Evolutionary conservation across 2,329 filamentous ascomycete species (phyloP).

Genomic region (Botryosphaeria agaves): DNA sequence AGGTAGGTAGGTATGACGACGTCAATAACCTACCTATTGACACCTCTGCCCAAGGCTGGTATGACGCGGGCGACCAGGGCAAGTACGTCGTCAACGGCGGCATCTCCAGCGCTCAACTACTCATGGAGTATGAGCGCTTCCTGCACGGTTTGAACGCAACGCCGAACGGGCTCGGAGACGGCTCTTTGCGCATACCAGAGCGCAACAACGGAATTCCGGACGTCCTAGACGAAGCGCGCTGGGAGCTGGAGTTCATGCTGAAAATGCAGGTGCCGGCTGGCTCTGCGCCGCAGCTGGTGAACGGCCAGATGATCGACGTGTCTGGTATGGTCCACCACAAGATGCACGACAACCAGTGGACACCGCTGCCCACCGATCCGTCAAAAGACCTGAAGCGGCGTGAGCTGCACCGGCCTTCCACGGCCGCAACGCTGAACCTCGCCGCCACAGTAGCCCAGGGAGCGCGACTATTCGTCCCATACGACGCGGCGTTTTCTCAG

Average conservation of each 20-base stretch:
- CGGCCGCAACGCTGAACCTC: slow-evolving; percentile 5
- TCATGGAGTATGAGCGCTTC: slow-evolving; percentile 4
- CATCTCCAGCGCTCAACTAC: slow-evolving; percentile 4
- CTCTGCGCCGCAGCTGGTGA: slow-evolving; percentile 3
- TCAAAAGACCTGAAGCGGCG: slow-evolving; percentile 3
- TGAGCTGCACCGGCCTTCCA: slow-evolving; percentile 5
- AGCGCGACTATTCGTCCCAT: slow-evolving; percentile 3
- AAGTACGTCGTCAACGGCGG: slow-evolving; percentile 5
- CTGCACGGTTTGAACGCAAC: slow-evolving; percentile 1
- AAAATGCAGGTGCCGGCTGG: slow-evolving; percentile 4
- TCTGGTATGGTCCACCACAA: slow-evolving; percentile 5
- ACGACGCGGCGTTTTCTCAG: slow-evolving; percentile 2
- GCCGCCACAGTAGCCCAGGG: slow-evolving; percentile 4
- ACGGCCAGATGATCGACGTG: slow-evolving; percentile 3
- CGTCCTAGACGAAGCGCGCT: slow-evolving; percentile 5
- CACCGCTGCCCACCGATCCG: slow-evolving; percentile 3
- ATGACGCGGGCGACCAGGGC: slow-evolving; percentile 5
- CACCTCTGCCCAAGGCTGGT: slow-evolving; percentile 1
- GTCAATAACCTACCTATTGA: too few species aligned
- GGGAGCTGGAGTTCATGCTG: slow-evolving; percentile 4
- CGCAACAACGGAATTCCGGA: slow-evolving; percentile 3
- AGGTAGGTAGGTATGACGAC: too few species aligned
- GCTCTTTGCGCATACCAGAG: slow-evolving; percentile 4
- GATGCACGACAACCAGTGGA: slow-evolving; percentile 5
- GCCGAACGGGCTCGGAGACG: slow-evolving; percentile 2